Base-by-base conservation (phyloP, 2,329 filamentous ascomycete species). In the Tolypocladium tundrense region DNA sequence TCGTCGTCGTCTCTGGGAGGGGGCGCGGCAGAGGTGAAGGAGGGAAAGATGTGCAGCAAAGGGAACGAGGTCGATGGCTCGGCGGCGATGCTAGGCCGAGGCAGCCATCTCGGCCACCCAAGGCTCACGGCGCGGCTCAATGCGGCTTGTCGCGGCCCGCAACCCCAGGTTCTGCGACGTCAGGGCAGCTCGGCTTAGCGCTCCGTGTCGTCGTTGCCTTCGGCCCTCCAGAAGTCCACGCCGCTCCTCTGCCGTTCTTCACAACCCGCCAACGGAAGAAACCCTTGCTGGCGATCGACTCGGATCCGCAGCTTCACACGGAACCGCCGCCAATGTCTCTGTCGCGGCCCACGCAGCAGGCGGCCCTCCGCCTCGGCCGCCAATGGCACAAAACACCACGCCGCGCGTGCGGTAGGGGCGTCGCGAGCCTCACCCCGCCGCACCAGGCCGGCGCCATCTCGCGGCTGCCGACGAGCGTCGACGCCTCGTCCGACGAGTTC, bases 401-500 rank as follows among this genome's bases (percentile, higher is more conserved):
- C 65, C 61, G 56, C 54, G 56, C 73, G 73, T 63, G 75, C 62
- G 59, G 62, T 66, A 72, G 74, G 59, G 67, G 75, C 57, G 79
- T 88, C 64, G 88, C 92, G 59, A 91, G 84, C 50, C 92, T 96
- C 72, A 90, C 88, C 10, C 84, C 91, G 60, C 83, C 87, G 2
- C 85, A 91, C 72, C 91, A 96, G 75, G 90, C 91, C 41, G 83
- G 84, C 61, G 88, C 91, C 57, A 87, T 97, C 61, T 96, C 92
- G 8, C 80, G 90, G 50, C 78, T 97, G 40, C 88, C 85, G 60
- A 90, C 85, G 42, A 77, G 80, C 51, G 82, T 97, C 64, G 93
- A 97, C 72, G 81, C 87, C 3, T 83, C 83, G 4, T 92, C 90
- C 6, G 77, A 85, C 37, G 87, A 90, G 66, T 97, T 88, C 78